Percentiles rank a stretch among this genome's conserved stretches.
Evolutionary conservation across 768 basidiomycete species (phyloP).

Genomic region (Nevesoporus exiguus): DNA sequence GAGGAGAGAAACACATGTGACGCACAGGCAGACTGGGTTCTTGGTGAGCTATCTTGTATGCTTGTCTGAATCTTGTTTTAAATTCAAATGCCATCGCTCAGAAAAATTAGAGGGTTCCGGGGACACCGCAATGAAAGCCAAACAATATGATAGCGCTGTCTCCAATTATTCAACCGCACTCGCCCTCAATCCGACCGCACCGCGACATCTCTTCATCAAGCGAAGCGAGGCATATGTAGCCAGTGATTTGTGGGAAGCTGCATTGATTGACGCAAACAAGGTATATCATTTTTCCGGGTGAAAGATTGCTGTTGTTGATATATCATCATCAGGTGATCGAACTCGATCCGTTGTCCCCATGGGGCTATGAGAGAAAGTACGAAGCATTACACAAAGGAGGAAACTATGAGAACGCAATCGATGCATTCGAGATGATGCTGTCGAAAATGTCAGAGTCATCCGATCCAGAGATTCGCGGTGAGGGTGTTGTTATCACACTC

Average conservation of each 20-base stretch:
- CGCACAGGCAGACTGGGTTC: neutral
- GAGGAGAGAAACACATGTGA: neutral
- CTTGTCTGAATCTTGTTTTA: no score
- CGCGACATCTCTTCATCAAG: neutral
- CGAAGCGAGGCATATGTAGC: conserved; percentile 5
- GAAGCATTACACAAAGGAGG: neutral
- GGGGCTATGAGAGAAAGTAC: neutral
- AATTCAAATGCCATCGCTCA: neutral
- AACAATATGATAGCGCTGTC: neutral
- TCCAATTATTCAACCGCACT: neutral
- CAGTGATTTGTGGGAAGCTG: neutral
- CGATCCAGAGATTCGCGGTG: neutral
- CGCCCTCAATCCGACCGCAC: neutral
- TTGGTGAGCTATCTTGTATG: neutral
- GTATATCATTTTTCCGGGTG: neutral
- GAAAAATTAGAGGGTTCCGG: neutral
- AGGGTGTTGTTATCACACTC: neutral
- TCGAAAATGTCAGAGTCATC: neutral
- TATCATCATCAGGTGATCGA: neutral
- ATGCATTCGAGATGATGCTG: neutral
- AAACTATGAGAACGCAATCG: neutral
- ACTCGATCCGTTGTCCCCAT: neutral
- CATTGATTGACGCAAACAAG: conserved; percentile 2
- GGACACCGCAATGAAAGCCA: neutral
- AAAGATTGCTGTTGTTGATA: neutral